These are phyloP conservation scores for Fusarium sp. DNA, from an alignment of 2,329 filamentous ascomycete species.

Conservation along the genomic window DNA sequence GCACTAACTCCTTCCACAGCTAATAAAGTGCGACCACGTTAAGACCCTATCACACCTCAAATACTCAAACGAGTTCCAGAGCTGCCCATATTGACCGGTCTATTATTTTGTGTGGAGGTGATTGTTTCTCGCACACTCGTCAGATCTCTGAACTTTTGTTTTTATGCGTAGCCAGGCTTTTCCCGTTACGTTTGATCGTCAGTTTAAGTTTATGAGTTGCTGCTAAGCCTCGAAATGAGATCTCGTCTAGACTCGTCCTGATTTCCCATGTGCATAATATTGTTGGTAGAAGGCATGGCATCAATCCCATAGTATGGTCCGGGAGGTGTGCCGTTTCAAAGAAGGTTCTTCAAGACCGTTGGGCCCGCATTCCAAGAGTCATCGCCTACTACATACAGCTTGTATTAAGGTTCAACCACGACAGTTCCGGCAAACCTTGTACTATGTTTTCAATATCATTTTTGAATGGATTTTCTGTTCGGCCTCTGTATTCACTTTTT, in stretches of 20 bases:
- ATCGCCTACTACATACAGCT: neutral
- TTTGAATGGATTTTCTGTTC: neutral
- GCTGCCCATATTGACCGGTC: neutral
- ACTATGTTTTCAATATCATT: neutral
- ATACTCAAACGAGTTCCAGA: neutral
- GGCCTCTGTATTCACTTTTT: rapidly evolving
- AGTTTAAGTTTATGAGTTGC: neutral
- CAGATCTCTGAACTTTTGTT: rapidly evolving
- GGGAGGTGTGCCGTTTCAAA: neutral
- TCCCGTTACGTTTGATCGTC: neutral
- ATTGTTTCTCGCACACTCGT: neutral
- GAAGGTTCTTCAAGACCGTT: neutral
- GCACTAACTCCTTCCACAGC: neutral
- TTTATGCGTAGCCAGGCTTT: neutral
- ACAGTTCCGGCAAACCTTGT: neutral
- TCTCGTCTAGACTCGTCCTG: neutral
- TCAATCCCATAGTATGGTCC: neutral
- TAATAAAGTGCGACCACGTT: neutral
- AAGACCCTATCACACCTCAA: neutral
- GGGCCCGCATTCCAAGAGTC: neutral
- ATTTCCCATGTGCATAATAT: neutral
- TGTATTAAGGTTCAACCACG: neutral
- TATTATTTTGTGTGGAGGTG: neutral
- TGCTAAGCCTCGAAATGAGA: neutral
- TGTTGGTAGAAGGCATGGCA: rapidly evolving